Base-by-base conservation (phyloP, 495 filamentous ascomycete genomes). In the Massariosphaeria phaeospora region DNA sequence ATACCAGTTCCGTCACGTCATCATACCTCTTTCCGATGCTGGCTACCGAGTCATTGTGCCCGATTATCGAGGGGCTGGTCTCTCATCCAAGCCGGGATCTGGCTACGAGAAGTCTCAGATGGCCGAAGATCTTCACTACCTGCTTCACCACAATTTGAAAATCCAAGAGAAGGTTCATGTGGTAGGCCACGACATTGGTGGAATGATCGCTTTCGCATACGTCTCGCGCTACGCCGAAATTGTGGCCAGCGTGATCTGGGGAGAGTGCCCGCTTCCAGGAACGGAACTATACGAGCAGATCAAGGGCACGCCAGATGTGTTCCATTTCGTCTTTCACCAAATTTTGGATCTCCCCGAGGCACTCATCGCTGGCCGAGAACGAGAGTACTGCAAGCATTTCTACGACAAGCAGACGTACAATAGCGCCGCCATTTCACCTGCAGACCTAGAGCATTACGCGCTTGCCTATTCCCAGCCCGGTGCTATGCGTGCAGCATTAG, bases 261-360 rank as follows among this genome's bases (percentile, higher is more conserved):
- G 74, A 18, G 73, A 76, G 45, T 75, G 70, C 41, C 70, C 72
- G 4, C 62, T 76, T 8, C 73, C 74, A 2, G 73, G 73, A 25
- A 69, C 70, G 0, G 60, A 48, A 0, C 34, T 60, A 1, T 74
- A 70, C 33, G 48, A 65, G 11, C 38, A 46, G n/a, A 34, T 40
- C 17, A 67, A 66, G 27, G 35, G 26, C 1, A 49, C 26, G 10
- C 42, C 31, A 7, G 47, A 43, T 15, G 44, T 48, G 6, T 77
- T 69, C 57, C 75, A 76, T 50, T 78, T 76, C 66, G 60, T 66
- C 23, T 78, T 76, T 52, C 72, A 78, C 48, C 38, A 38, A n/a
- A 63, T 70, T 9, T 65, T 62, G 3, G 71, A 76, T 40, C 59
- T 78, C 4, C 66, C 73, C 7, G 66, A 74, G 35, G 48, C 68